Conservation (phyloP, 805 yeast species). For the Pichia membranifaciens region DNA sequence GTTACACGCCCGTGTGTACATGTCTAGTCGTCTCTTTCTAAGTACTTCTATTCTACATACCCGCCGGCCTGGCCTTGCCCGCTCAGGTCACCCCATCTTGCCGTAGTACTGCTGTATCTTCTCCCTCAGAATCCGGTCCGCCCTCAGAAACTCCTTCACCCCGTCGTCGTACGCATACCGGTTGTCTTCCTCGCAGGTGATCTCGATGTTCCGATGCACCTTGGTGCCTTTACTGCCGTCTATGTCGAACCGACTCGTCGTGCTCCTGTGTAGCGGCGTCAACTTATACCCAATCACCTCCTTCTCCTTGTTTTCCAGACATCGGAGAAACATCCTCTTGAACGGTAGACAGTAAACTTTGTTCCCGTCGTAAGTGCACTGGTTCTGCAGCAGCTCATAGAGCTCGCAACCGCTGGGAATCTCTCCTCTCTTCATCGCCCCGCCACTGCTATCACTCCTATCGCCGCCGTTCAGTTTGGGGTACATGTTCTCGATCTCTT, state of each 20-base stretch:
- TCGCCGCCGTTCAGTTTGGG: constrained; percentile 11
- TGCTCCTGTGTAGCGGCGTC: constrained; percentile 20
- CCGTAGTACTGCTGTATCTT: constrained; percentile 28
- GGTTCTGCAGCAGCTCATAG: constrained; percentile 39
- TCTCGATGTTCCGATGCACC: constrained; percentile 32
- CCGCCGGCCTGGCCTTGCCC: too few species aligned
- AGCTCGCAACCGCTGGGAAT: constrained; percentile 24
- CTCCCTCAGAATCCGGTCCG: constrained; percentile 27
- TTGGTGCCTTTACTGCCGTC: constrained; percentile 4
- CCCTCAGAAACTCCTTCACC: constrained; percentile 27
- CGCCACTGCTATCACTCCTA: not conserved
- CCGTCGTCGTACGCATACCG: constrained; percentile 19
- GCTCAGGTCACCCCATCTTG: too few species aligned
- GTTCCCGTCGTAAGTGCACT: constrained; percentile 42
- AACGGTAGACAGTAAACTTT: constrained; percentile 43
- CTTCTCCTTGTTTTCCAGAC: constrained; percentile 26
- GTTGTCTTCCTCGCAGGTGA: constrained; percentile 35
- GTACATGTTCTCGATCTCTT: constrained; percentile 29
- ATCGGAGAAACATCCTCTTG: constrained; percentile 40
- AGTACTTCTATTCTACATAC: too few species aligned
- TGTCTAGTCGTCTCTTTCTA: not conserved
- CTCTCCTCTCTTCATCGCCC: constrained; percentile 2
- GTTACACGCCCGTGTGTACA: too few species aligned
- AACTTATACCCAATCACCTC: constrained; percentile 28
- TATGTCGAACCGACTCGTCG: constrained; percentile 1